A percentile compares a stretch with the other conserved stretches of the same genome.
Conservation (phyloP, 73 alveolate genomes). For the Tetrahymena malaccensis region DNA sequence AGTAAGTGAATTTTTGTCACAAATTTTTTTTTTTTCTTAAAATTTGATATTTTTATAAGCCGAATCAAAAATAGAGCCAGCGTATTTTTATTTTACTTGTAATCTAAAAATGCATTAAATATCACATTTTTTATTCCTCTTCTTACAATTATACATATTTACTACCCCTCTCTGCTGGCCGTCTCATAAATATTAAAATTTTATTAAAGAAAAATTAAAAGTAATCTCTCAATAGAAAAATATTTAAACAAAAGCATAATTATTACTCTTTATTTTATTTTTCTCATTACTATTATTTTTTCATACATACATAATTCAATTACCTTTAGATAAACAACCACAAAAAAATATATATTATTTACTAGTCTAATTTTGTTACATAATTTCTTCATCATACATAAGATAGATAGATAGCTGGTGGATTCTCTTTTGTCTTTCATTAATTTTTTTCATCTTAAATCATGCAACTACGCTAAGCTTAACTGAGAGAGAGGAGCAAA, state of each 20-base stretch:
- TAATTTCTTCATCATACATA: no score
- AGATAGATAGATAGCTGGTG: no score
- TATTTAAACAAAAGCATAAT: neutral
- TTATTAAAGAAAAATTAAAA: no score
- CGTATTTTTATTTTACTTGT: neutral
- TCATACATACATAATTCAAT: neutral
- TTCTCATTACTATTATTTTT: no score
- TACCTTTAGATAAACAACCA: neutral
- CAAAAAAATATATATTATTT: neutral
- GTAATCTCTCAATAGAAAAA: neutral
- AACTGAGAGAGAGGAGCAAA: neutral
- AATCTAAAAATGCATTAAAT: neutral
- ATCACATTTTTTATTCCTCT: neutral
- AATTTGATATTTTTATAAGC: neutral
- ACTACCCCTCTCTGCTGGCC: neutral
- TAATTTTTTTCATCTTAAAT: no score
- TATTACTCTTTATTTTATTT: no score
- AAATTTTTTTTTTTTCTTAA: neutral
- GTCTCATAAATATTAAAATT: neutral
- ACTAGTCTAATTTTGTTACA: neutral
- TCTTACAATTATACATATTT: neutral
- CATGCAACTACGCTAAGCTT: no score
- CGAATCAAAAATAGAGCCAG: conserved; percentile 1
- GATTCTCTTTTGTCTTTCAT: no score
- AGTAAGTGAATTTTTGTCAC: neutral